phyloP scores from a whole-genome alignment of 352 stramenopile species.

The Pythium myriotylum region DNA sequence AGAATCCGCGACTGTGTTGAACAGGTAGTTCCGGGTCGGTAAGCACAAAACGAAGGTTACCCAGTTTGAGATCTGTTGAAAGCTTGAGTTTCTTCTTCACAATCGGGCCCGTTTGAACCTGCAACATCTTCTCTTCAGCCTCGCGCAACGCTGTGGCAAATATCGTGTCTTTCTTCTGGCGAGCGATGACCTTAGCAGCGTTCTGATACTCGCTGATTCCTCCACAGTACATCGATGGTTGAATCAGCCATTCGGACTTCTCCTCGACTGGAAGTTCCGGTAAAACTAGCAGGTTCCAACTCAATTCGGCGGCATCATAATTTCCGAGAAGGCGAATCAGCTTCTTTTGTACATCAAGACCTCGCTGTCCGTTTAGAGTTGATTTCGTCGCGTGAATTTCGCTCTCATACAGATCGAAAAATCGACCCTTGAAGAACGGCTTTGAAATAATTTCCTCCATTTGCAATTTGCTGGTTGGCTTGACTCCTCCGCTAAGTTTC shows the following conservation, averaged over 20 bases:
- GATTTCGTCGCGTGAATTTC: conserved; percentile 30
- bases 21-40: conserved; percentile 38
- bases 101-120: conserved; percentile 1
- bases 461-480: conserved; percentile 22
- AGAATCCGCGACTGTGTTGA: conserved; percentile 34
- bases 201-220: conserved; percentile 46
- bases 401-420: conserved; percentile 38
- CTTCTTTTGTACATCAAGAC: conserved; percentile 41
- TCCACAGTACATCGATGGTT: conserved; percentile 31
- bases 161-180: conserved; percentile 35
- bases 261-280: conserved; percentile 25
- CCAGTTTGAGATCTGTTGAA: conserved; percentile 37
- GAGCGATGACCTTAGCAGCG: conserved; percentile 32
- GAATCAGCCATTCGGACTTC: conserved; percentile 32
- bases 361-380: conserved; percentile 25
- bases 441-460: conserved; percentile 31
- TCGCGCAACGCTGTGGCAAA: conserved; percentile 28
- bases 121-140: conserved; percentile 29
- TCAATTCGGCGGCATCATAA: conserved; percentile 34
- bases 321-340: conserved; percentile 38
- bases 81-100: conserved; percentile 31
- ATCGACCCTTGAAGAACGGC: conserved; percentile 28
- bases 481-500: conserved; percentile 31
- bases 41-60: conserved; percentile 36
- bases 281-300: conserved; percentile 33